These are phyloP conservation scores for Chaetomium globosum DNA, from an alignment of 2,329 filamentous ascomycete genomes.

Conservation along the genomic window DNA sequence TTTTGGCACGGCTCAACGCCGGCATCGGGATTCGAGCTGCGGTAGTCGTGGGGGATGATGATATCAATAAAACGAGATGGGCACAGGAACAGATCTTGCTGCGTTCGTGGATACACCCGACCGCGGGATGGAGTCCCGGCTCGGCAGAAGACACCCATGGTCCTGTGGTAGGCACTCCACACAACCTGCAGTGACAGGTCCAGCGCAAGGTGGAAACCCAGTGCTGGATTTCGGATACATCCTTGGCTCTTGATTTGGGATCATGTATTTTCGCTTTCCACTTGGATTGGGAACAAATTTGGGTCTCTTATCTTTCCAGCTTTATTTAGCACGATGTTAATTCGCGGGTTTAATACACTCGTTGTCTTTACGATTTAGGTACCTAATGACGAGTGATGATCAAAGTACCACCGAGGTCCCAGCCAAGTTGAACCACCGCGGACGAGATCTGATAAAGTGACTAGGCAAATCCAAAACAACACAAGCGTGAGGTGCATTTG, in stretches of 20 bases:
- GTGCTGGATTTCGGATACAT: neutral
- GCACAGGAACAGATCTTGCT: constrained; percentile 25
- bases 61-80: constrained; percentile 22
- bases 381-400: neutral
- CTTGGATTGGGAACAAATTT: neutral
- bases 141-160: neutral
- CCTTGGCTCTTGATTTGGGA: neutral
- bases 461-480: neutral
- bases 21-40: constrained; percentile 41
- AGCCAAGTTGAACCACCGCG: too few species aligned
- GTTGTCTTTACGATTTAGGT: neutral
- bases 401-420: too few species aligned
- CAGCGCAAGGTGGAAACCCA: neutral
- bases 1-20: constrained; percentile 38
- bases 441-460: neutral
- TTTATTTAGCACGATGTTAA: neutral
- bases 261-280: neutral
- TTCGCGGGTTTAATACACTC: neutral
- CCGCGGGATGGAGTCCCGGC: neutral
- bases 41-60: constrained; percentile 23
- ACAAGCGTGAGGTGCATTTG: neutral
- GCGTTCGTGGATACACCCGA: neutral
- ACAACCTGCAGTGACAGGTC: neutral
- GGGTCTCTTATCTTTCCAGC: neutral
- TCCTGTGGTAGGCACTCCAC: constrained; percentile 2